Evolutionary conservation across 2,329 filamentous ascomycete species (phyloP).

Genomic region (Colletotrichum sojae): DNA sequence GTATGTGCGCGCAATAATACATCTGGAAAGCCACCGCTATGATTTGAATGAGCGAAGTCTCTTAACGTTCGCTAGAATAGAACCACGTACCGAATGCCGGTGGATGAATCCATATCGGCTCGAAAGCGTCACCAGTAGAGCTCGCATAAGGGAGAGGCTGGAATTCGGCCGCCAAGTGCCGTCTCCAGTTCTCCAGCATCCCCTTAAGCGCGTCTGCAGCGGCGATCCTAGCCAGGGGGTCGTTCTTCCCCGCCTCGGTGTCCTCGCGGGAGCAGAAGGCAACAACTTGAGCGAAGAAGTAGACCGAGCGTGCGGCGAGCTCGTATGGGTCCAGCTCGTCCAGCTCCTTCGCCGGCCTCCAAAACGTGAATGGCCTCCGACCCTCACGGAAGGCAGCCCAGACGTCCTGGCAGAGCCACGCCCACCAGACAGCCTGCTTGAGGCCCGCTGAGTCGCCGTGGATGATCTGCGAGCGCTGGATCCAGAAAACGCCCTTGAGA

Average conservation of each 20-base stretch:
- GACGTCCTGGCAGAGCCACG: constrained; percentile 75
- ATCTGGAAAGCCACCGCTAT: constrained; percentile 42
- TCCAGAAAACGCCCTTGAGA: constrained; percentile 76
- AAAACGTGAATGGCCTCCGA: constrained; percentile 70
- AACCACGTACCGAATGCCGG: constrained; percentile 40
- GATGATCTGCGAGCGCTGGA: constrained; percentile 73
- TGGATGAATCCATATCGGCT: constrained; percentile 42
- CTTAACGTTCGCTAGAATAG: not conserved
- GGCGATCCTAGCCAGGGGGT: constrained; percentile 61
- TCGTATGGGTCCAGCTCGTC: constrained; percentile 65
- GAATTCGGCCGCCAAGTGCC: constrained; percentile 59
- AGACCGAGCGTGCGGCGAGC: constrained; percentile 67
- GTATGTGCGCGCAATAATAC: constrained; percentile 42
- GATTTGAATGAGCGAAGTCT: not conserved
- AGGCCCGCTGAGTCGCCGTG: constrained; percentile 71
- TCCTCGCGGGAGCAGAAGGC: constrained; percentile 66
- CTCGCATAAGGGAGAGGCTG: constrained; percentile 53
- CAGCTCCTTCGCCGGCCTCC: constrained; percentile 66
- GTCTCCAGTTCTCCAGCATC: constrained; percentile 65
- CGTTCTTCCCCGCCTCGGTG: constrained; percentile 19
- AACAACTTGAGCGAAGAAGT: constrained; percentile 69
- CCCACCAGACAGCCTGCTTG: constrained; percentile 74
- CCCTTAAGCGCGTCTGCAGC: constrained; percentile 61
- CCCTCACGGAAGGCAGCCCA: constrained; percentile 75
- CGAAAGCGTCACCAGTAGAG: constrained; percentile 30